These are phyloP conservation scores for Zygotorulaspora chibaensis DNA, from an alignment of 805 yeast genomes.

Conservation along the genomic window DNA sequence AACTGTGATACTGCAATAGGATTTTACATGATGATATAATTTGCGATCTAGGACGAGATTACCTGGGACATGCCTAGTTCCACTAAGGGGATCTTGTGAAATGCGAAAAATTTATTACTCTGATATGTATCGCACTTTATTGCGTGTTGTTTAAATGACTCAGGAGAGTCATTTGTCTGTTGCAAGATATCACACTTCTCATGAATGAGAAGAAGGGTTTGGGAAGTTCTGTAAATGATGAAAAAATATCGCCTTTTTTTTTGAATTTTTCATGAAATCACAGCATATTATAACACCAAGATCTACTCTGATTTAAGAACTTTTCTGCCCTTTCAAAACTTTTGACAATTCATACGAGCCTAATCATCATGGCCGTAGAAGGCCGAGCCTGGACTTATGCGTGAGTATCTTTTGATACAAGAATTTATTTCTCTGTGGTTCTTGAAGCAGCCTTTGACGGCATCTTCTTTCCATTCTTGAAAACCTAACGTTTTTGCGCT, in stretches of 20 bases:
- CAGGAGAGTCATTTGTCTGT: slow-evolving; percentile 17
- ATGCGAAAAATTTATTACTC: slow-evolving; percentile 36
- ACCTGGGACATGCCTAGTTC: slow-evolving; percentile 48
- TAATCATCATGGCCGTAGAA: not conserved
- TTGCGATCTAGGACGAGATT: slow-evolving; percentile 46
- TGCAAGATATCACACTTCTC: slow-evolving; percentile 6
- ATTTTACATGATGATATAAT: slow-evolving; percentile 45
- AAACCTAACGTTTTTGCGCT: too few species aligned
- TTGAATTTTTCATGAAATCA: slow-evolving; percentile 34
- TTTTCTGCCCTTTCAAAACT: not conserved
- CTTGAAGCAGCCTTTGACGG: too few species aligned
- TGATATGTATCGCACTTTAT: slow-evolving; percentile 16
- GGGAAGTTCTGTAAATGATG: slow-evolving; percentile 27
- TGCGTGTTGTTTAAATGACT: slow-evolving; percentile 4
- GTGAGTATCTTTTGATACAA: too few species aligned
- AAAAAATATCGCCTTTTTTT: slow-evolving; percentile 36
- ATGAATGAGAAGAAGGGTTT: not conserved
- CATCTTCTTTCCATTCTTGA: too few species aligned
- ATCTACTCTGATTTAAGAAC: slow-evolving; percentile 38
- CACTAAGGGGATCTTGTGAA: slow-evolving; percentile 35
- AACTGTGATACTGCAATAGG: not conserved
- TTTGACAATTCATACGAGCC: not conserved
- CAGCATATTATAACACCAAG: slow-evolving; percentile 38
- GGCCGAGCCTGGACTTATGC: too few species aligned
- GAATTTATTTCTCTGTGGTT: too few species aligned